Evolutionary conservation across 2,329 filamentous ascomycete species (phyloP), one percentile per base, ranked within the genome.

Genomic region (Metarhizium sp.): DNA sequence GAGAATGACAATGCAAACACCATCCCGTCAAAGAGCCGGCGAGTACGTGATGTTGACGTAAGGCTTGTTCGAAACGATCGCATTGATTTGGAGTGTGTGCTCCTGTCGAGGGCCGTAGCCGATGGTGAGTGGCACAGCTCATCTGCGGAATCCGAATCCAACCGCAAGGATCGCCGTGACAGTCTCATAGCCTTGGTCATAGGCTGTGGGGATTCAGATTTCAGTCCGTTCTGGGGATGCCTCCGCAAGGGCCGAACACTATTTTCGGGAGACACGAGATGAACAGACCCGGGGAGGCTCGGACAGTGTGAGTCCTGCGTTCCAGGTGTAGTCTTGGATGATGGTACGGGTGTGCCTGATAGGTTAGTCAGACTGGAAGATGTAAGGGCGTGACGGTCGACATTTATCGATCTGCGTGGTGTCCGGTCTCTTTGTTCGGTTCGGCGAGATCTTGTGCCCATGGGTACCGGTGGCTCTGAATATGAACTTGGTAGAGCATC

Each of bases 1-100:
- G 71, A 69, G 59, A 90, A 89, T 0, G 90, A 92, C 11, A 96
- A 80, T 0, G 91, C 91, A 69, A 97, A 96, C 0, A 83, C 84
- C 91, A 96, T 96, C 46, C 85, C 84, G 1, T 79, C 72, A 63
- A 97, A 96, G 0, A 95, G 50, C 3, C 64, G 59, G 8, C 63
- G 59, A 3, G 57, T 65, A 59, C 61, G 63, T 59, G 59, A 58
- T 38, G 54, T 63, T 55, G 62, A 57, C 8, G 57, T 62, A 7
- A 69, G 54, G 38, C 62, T 68, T 51, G 66, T 64, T 16, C 63
- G 61, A 25, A 65, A 64, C 1, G 59, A 61, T 42, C 63, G 62
- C n/a, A 54, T 63, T 6, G 60, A 56, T 56, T 66, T 69, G 3
- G 63, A 55, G 7, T 64, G 62, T 3, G 71, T 59, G 50, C 70